Percentiles rank a stretch among this genome's conserved stretches.
Evolutionary conservation across 2,329 filamentous ascomycete species (phyloP).

Genomic region (Trichoderma arundinaceum): DNA sequence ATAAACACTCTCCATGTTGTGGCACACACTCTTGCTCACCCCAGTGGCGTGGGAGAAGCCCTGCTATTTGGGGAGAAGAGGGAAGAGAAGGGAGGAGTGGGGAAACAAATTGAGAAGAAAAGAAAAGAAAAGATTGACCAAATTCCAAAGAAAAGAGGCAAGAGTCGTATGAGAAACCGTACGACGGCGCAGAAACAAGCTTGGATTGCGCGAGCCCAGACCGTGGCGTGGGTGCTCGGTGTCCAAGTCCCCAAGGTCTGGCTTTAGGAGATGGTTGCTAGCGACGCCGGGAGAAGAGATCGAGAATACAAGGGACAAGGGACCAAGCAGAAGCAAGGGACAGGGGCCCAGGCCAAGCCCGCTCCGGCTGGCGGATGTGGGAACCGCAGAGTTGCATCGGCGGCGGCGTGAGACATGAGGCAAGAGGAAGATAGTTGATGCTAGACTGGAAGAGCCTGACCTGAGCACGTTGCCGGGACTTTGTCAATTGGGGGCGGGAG

Average conservation of each 20-base stretch:
- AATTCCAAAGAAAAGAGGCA: not conserved
- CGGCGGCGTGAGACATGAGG: not conserved
- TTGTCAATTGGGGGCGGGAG: not conserved
- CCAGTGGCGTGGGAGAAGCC: conserved; percentile 30
- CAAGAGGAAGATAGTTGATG: not conserved
- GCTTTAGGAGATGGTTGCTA: not conserved
- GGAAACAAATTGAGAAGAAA: conserved; percentile 1
- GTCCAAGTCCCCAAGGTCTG: not conserved
- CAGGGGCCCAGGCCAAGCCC: not conserved
- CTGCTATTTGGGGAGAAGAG: conserved; percentile 9
- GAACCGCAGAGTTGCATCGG: conserved; percentile 4
- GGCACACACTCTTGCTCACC: conserved; percentile 20
- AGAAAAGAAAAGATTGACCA: not conserved
- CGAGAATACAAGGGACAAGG: not conserved
- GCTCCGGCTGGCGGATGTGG: conserved; percentile 24
- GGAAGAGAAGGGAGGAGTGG: not conserved
- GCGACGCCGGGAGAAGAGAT: not conserved
- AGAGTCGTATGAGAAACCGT: conserved; percentile 8
- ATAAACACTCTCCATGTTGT: conserved; percentile 23
- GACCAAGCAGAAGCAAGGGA: not conserved
- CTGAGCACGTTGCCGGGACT: not conserved
- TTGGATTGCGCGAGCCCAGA: not conserved
- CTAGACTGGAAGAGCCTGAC: not conserved
- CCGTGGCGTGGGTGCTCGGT: not conserved
- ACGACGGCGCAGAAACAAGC: not conserved